These are phyloP conservation scores for Tuber brumale DNA, from an alignment of 495 filamentous ascomycete genomes.

Conservation along the genomic window DNA sequence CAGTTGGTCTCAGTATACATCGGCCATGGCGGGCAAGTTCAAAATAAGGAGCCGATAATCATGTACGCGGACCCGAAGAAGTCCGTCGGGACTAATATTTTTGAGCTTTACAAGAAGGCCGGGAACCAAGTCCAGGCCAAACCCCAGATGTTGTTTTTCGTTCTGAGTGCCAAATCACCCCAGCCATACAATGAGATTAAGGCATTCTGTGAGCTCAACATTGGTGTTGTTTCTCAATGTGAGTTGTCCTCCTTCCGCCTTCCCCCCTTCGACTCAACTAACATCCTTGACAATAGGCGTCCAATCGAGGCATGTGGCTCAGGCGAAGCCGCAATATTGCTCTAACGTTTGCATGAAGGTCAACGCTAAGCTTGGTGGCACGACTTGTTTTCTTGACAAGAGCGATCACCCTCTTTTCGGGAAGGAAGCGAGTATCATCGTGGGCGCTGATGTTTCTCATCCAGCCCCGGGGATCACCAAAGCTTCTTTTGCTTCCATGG, in stretches of 20 bases:
- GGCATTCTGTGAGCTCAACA: constrained; percentile 73
- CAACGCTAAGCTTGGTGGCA: constrained; percentile 89
- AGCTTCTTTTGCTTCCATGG: constrained; percentile 81
- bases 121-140: constrained; percentile 47
- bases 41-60: constrained; percentile 41
- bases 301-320: constrained; percentile 55
- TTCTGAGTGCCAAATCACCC: constrained; percentile 60
- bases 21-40: constrained; percentile 64
- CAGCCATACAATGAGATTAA: constrained; percentile 72
- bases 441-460: constrained; percentile 89
- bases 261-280: neutral
- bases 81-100: constrained; percentile 49
- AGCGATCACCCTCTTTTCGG: constrained; percentile 43
- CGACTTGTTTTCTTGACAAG: constrained; percentile 49
- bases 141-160: constrained; percentile 64
- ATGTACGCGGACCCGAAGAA: constrained; percentile 40
- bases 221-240: constrained; percentile 66
- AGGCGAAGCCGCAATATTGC: constrained; percentile 64
- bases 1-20: constrained; percentile 58
- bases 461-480: constrained; percentile 54
- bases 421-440: constrained; percentile 58
- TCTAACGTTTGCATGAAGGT: constrained; percentile 92
- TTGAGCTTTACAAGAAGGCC: constrained; percentile 49
- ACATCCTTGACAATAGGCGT: constrained; percentile 44
- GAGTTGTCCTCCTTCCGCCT: constrained; percentile 4